phyloP scores from a whole-genome alignment of 257 asterid species.

The Jacaranda copaia region DNA sequence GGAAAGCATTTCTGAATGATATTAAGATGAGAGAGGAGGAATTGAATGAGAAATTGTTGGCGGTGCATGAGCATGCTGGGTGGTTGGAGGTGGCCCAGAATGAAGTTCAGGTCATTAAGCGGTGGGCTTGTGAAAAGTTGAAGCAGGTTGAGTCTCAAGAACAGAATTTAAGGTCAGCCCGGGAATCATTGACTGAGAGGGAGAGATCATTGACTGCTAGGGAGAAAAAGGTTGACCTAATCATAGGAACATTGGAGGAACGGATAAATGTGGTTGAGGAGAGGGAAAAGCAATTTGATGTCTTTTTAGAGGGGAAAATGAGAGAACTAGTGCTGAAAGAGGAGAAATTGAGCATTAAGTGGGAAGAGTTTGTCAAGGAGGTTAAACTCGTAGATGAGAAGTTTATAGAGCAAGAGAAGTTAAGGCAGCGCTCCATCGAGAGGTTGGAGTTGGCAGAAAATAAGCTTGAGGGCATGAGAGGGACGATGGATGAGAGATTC shows the following conservation, averaged over 20 bases:
- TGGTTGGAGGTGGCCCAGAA: conserved; percentile 23
- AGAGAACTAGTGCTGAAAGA: conserved; percentile 35
- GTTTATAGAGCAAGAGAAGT: conserved; percentile 14
- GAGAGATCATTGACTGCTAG: conserved; percentile 38
- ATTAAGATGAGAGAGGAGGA: conserved; percentile 27
- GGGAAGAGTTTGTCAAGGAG: conserved; percentile 18
- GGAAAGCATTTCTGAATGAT: conserved; percentile 23
- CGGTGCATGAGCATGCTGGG: conserved; percentile 26
- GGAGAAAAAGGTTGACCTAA: conserved; percentile 34
- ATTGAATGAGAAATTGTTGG: conserved; percentile 11
- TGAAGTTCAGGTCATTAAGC: conserved; percentile 17
- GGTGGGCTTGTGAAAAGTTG: conserved; percentile 25
- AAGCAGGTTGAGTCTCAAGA: conserved; percentile 26
- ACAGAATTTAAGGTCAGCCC: conserved; percentile 7
- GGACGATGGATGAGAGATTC: conserved; percentile 29
- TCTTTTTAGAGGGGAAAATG: conserved; percentile 28
- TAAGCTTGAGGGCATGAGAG: conserved; percentile 38
- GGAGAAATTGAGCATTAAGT: conserved; percentile 26
- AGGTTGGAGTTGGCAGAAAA: conserved; percentile 36
- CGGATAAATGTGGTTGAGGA: conserved; percentile 36
- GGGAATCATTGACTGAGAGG: conserved; percentile 35
- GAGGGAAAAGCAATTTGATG: conserved; percentile 34
- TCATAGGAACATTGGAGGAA: conserved; percentile 19
- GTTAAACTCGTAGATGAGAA: conserved; percentile 28
- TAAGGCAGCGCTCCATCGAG: conserved; percentile 22